Percentiles rank a stretch among this genome's conserved stretches.
These are phyloP conservation scores for Oemleria cerasiformis DNA, from an alignment of 306 rosid genomes.

Conservation along the genomic window DNA sequence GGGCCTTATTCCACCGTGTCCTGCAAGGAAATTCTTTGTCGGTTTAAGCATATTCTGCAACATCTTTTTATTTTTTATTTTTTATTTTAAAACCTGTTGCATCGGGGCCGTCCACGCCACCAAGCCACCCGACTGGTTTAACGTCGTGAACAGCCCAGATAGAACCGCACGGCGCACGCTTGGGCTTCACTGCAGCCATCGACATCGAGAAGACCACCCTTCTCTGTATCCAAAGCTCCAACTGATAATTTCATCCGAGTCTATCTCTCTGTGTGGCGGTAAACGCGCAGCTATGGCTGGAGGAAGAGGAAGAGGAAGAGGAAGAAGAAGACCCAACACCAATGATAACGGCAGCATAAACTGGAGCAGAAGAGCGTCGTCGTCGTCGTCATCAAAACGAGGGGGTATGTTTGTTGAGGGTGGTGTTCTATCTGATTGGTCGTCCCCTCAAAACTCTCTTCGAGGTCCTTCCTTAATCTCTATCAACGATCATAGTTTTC, in stretches of 20 bases:
- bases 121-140: not conserved
- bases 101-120: conserved; percentile 9
- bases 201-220: not conserved
- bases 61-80: not conserved
- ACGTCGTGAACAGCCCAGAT: conserved; percentile 6
- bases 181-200: not conserved
- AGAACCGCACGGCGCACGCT: not conserved
- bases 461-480: conserved; percentile 41
- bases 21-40: not conserved
- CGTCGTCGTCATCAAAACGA: conserved; percentile 22
- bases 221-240: not conserved
- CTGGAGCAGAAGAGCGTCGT: conserved; percentile 39
- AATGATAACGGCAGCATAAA: not conserved
- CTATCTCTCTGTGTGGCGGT: not conserved
- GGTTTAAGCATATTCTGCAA: not conserved
- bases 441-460: conserved; percentile 25
- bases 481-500: not conserved
- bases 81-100: not conserved
- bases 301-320: conserved; percentile 47
- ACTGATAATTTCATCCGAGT: not conserved
- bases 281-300: conserved; percentile 25
- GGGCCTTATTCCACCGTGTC: not conserved
- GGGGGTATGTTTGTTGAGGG: conserved; percentile 59
- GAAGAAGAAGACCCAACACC: conserved; percentile 42
- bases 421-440: conserved; percentile 76